A percentile compares a stretch with the other conserved stretches of the same genome.
Conservation (phyloP, 371 early-diverging fungal genomes). For the Mortierella sp. region DNA sequence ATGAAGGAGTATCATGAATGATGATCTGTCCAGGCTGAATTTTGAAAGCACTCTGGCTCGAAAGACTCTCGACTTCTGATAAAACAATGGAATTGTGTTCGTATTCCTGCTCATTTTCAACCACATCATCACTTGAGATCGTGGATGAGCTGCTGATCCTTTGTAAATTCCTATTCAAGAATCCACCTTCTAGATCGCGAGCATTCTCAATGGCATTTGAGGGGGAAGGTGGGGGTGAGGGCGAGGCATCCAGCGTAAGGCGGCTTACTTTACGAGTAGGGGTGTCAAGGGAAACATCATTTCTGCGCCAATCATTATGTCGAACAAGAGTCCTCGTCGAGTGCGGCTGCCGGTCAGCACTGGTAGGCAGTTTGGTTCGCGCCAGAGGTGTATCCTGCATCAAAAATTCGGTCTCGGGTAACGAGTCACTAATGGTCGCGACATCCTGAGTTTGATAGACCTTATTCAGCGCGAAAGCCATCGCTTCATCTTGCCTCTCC, state of each 20-base stretch:
- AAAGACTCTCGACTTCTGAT: constrained; percentile 21
- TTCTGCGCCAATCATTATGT: background rate
- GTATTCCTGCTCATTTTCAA: background rate
- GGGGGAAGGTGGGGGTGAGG: background rate
- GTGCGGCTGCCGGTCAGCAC: background rate
- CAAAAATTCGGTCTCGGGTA: background rate
- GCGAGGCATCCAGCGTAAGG: constrained; percentile 30
- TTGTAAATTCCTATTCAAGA: background rate
- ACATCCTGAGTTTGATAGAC: constrained; percentile 26
- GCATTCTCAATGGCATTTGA: background rate
- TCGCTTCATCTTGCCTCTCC: constrained; percentile 61
- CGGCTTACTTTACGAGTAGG: constrained; percentile 41
- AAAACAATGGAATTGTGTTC: constrained; percentile 16
- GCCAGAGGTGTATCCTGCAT: constrained; percentile 4
- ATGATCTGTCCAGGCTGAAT: constrained; percentile 45
- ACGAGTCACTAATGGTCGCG: background rate
- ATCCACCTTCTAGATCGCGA: background rate
- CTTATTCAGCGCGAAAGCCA: constrained; percentile 27
- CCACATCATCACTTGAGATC: constrained; percentile 8
- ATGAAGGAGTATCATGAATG: constrained; percentile 1
- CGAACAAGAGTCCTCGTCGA: background rate
- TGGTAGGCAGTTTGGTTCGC: background rate
- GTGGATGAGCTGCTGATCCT: background rate
- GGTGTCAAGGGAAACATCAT: constrained; percentile 33
- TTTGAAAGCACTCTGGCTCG: constrained; percentile 39